phyloP scores from a whole-genome alignment of 2,329 filamentous ascomycete species.

The Epichloe bromicola region DNA sequence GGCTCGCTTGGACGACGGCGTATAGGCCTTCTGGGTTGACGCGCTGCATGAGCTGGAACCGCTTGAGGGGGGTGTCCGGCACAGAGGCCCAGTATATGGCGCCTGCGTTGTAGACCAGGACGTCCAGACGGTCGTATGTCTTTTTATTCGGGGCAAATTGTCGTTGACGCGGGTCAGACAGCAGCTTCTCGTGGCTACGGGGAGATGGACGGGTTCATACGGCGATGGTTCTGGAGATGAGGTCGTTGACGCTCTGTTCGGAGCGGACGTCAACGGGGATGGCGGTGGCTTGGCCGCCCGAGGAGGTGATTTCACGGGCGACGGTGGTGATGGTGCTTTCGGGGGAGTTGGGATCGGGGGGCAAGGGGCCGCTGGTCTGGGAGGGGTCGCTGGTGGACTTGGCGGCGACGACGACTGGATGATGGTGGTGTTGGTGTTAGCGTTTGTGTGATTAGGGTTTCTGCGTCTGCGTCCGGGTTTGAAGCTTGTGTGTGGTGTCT shows the following conservation, averaged over 20 bases:
- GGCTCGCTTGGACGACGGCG: slow-evolving; percentile 50
- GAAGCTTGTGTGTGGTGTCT: background rate
- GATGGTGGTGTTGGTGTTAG: background rate
- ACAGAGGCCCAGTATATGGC: slow-evolving; percentile 78
- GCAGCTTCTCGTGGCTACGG: background rate
- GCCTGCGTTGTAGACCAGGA: slow-evolving; percentile 70
- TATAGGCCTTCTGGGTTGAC: slow-evolving; percentile 70
- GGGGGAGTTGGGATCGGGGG: slow-evolving; percentile 67
- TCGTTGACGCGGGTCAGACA: too few species aligned
- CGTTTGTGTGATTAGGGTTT: background rate
- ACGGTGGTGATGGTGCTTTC: slow-evolving; percentile 72
- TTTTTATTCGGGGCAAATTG: slow-evolving; percentile 12
- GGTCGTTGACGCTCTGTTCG: slow-evolving; percentile 42
- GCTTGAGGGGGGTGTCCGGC: slow-evolving; percentile 56
- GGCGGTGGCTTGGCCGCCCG: slow-evolving; percentile 51
- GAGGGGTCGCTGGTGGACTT: slow-evolving; percentile 58
- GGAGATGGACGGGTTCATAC: slow-evolving; percentile 6
- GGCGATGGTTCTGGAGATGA: slow-evolving; percentile 45
- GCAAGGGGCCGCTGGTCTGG: slow-evolving; percentile 40
- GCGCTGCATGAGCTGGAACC: slow-evolving; percentile 67
- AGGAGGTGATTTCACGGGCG: slow-evolving; percentile 54
- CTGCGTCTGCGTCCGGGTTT: background rate
- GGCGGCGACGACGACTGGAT: slow-evolving; percentile 59
- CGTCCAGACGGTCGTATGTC: slow-evolving; percentile 53
- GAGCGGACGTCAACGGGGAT: slow-evolving; percentile 59